Base-by-base conservation (phyloP, 768 basidiomycete species). In the Coprinopsis sp. region DNA sequence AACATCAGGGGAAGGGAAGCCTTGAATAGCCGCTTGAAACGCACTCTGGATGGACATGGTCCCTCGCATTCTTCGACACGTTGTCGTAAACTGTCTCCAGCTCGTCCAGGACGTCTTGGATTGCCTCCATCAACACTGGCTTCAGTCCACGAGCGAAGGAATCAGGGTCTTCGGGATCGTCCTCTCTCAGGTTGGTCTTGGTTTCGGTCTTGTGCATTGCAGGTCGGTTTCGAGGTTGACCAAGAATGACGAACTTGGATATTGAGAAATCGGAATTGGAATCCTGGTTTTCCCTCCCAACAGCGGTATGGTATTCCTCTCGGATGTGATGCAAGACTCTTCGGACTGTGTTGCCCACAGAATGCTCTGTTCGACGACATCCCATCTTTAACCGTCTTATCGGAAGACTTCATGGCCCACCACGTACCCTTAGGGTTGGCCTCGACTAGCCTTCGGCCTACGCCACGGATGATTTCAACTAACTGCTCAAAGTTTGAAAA, bases 41-140 rank as follows among this genome's bases (percentile, higher is more conserved):
- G 62, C 60, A 97, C 95, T 96, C 93, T n/a, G 93, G 91, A 64
- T 98, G 95, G 50, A 99, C 88, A 61, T 98, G 94, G 63, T 96
- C 93, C 65, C 82, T 87, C 2, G 94, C 91, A 56, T 88, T 90
- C 70, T 90, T 95, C 7, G 90, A 88, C 16, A 98, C 85, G 56
- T 87, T 93, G 55, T 96, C 90, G 56, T 97, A 91, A 1, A 95
- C 94, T 2, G 90, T 93, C 63, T 96, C 94, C 29, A 99, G 72
- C 64, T 99, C 96, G 54, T 96, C 92, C 36, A 96, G 74, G 14
- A 97, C 89, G 59, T 97, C 95, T 60, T 95, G 88, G 42, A 99
- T 94, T 6, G 93, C 96, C 64, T 96, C 92, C 77, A 97, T 91
- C 45, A 99, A 74, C 1, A 96, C 86, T 2, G 95, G 95, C 66